A percentile compares a stretch with the other conserved stretches of the same genome.
Conservation (phyloP, 2,329 filamentous ascomycete species). For the Talaromyces atroroseus region DNA sequence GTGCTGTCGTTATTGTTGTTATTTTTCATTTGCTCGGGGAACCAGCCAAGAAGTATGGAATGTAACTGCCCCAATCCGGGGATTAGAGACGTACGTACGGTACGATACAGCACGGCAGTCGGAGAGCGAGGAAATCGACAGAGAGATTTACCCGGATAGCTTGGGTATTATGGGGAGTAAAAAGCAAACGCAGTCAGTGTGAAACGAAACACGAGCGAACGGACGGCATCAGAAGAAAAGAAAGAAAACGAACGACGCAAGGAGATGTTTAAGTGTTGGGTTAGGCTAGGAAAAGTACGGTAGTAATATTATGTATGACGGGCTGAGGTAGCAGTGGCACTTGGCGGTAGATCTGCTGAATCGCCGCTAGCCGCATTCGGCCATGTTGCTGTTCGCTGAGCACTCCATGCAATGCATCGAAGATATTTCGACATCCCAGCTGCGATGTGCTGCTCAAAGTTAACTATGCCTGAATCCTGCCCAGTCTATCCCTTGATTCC, state of each 20-base stretch:
- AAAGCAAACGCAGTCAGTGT: neutral
- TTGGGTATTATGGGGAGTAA: neutral
- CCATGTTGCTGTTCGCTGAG: neutral
- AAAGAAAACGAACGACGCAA: neutral
- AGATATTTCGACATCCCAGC: too few relatives aligned
- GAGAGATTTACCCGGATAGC: neutral
- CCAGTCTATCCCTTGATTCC: neutral
- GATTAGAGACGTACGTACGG: neutral
- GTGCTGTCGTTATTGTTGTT: neutral
- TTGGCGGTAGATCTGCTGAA: neutral
- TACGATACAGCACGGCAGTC: neutral
- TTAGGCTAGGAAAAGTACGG: neutral
- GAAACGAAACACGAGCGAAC: neutral
- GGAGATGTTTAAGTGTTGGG: neutral
- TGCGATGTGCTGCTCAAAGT: too few relatives aligned
- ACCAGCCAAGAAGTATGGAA: conserved; percentile 12
- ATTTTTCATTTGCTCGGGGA: conserved; percentile 7
- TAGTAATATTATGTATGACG: conserved; percentile 11
- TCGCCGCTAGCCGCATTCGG: neutral
- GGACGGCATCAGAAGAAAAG: neutral
- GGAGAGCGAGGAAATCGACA: neutral
- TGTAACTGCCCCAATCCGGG: conserved; percentile 6
- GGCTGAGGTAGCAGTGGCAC: conserved; percentile 12
- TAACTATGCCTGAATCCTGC: too few relatives aligned
- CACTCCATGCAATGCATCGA: too few relatives aligned